Evolutionary conservation across 2,329 filamentous ascomycete genomes (phyloP), one percentile per base, ranked within the genome.

Genomic region (Nothophoma quercina): DNA sequence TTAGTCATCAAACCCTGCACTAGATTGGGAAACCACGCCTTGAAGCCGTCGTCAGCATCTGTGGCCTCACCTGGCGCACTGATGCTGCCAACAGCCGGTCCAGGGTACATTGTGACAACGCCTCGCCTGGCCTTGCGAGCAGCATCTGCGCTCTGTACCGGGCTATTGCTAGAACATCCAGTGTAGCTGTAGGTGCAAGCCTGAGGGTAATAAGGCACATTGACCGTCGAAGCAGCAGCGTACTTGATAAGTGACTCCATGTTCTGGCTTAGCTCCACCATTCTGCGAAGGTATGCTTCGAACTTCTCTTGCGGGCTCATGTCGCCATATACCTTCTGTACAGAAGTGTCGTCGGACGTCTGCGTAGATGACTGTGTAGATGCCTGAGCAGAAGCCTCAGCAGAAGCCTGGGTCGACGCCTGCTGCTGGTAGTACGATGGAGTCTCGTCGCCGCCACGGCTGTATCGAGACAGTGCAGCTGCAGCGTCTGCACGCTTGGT

Each of bases 241-340:
- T 54, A 54, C 29, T 54, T 54, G 28, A 49, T 28, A 5, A 54
- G 38, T 16, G 51, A 54, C 4, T 44, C 51, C 43, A 54, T 23
- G 28, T 49, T 49, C 15, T 5, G 34, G 28, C 51, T 48, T 1
- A 54, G 44, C 26, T 54, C 51, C 9, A 49, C 51, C 39, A 54
- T 48, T 1, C 51, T 33, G 10, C 39, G 43, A 25, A 54, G 51
- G 19, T 44, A 54, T 4, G 51, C 51, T 1, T 54, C 33, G 13
- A 54, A 54, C 10, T 40, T 33, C 19, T 54, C 51, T 5, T 19
- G 5, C 1, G 41, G 25, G 13, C 26, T 40, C 51, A 54, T 44
- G 7, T 54, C 41, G 7, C 26, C 15, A 16, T 35, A 54, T n/a
- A 7, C 16, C 18, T 40, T 54, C 16, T 44, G 26, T 9, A 12